Evolutionary conservation across 805 yeast genomes (phyloP), one percentile per base, ranked within the genome.

Genomic region (Candida sphagnicola): DNA sequence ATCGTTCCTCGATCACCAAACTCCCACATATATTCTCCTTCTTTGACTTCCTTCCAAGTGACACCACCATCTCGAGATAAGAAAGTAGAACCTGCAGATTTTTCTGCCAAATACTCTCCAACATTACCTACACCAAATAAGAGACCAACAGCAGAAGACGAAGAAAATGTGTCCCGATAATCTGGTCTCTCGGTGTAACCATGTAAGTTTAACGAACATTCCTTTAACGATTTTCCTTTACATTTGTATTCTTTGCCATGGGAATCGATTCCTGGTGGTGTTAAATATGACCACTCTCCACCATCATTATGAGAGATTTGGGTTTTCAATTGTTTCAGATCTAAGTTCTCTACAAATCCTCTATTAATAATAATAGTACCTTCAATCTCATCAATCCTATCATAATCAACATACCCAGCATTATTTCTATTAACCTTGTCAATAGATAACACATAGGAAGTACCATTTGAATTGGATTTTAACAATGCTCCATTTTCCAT

Each of bases 1-100:
- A 93, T 74, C 1, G 95, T 81, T 13, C 99, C 99, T 47, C 87
- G 85, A 59, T 93, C 99, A 45, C 98, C 98, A 59, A 72, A 93
- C 61, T 90, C 98, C 98, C 98, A 93, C 77, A 84, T 83, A 49
- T 77, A 75, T 1, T 78, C 73, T 3, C 95, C 93, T 43, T 82
- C 78, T 42, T 63, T 71, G 19, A 91, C 67, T 59, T 87, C 95
- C 37, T 61, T 76, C 98, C 98, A 93, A 3, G 89, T 75, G 12
- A 79, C 64, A 41, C 99, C 99, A 2, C 93, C 99, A 62, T 93
- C 98, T n/a, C 74, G 69, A 3, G 95, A 80, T 44, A 93, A 61
- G 54, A 76, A 93, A 0, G 96, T 86, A 1, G 83, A 69, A 1
- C 82, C 74, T 16, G 40, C 40, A 5, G 47, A 35, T 34, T 80